Conservation (phyloP, 176 grass and related monocot genomes). For the Oryza rufipogon region DNA sequence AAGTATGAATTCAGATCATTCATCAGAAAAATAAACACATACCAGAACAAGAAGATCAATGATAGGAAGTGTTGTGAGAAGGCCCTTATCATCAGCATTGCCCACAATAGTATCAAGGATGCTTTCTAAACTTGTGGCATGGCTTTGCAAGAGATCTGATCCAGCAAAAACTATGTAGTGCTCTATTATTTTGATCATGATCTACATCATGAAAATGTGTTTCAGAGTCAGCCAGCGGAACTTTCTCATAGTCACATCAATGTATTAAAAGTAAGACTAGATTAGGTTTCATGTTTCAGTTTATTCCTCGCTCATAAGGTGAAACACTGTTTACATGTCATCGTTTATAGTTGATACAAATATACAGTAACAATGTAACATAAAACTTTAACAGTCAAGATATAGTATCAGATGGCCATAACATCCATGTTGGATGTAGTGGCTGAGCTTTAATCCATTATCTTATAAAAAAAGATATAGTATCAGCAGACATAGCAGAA, state of each 20-base stretch:
- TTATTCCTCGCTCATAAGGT: too few relatives aligned
- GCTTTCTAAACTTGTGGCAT: slow-evolving; percentile 56
- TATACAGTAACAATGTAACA: too few relatives aligned
- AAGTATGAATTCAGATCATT: not conserved
- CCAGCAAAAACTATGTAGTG: slow-evolving; percentile 63
- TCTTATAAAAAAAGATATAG: too few relatives aligned
- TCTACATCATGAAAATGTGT: slow-evolving; percentile 32
- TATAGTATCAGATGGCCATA: too few relatives aligned
- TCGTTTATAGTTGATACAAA: too few relatives aligned
- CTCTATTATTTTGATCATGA: slow-evolving; percentile 56
- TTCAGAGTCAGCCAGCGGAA: not conserved
- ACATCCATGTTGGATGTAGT: too few relatives aligned
- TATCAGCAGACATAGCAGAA: too few relatives aligned
- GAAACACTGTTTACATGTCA: too few relatives aligned
- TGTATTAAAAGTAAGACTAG: slow-evolving; percentile 21
- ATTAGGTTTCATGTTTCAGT: not conserved
- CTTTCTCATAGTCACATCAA: not conserved
- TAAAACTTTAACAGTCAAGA: too few relatives aligned
- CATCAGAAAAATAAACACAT: slow-evolving; percentile 1
- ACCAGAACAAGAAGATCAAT: slow-evolving; percentile 54
- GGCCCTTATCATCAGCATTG: slow-evolving; percentile 64
- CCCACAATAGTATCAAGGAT: slow-evolving; percentile 57
- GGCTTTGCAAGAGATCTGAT: slow-evolving; percentile 58
- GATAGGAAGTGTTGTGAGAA: slow-evolving; percentile 54
- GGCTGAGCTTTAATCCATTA: too few relatives aligned